Evolutionary conservation across 2,329 filamentous ascomycete genomes (phyloP).

Genomic region (Plectosphaerella cucumerina): DNA sequence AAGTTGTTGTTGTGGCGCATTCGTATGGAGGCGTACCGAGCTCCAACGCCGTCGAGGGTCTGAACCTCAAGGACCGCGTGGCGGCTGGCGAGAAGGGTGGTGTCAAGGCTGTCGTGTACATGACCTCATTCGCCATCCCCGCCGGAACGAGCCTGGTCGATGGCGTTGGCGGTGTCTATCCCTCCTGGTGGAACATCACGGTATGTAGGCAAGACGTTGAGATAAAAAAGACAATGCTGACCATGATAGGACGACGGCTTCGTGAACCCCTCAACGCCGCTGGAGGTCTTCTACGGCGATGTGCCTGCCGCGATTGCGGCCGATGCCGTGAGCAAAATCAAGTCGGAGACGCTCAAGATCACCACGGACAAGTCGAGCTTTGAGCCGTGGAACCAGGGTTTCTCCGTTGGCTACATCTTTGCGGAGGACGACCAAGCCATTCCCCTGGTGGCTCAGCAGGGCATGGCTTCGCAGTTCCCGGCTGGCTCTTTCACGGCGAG

Average conservation of each 20-base stretch:
- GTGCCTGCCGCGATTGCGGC: slow-evolving; percentile 9
- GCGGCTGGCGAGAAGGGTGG: slow-evolving; percentile 29
- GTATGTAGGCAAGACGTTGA: slow-evolving; percentile 7
- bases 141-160: slow-evolving; percentile 18
- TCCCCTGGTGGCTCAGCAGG: slow-evolving; percentile 12
- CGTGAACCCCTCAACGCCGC: slow-evolving; percentile 4
- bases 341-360: slow-evolving; percentile 7
- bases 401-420: slow-evolving; percentile 19
- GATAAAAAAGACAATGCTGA: too few relatives aligned
- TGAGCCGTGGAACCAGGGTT: slow-evolving; percentile 22
- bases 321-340: slow-evolving; percentile 10
- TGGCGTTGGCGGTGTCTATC: slow-evolving; percentile 17
- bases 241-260: slow-evolving; percentile 3
- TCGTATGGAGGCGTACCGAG: slow-evolving; percentile 37
- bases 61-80: slow-evolving; percentile 26
- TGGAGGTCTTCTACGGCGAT: slow-evolving; percentile 20
- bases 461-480: slow-evolving; percentile 18
- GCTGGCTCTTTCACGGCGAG: slow-evolving; percentile 11
- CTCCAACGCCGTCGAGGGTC: slow-evolving; percentile 28
- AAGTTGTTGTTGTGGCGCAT: slow-evolving; percentile 37
- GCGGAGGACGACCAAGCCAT: slow-evolving; percentile 18
- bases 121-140: slow-evolving; percentile 26
- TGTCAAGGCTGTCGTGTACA: slow-evolving; percentile 29
- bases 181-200: slow-evolving; percentile 22
- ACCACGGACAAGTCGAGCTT: slow-evolving; percentile 16